Evolutionary conservation across 2,329 filamentous ascomycete species (phyloP).

Genomic region (Xylaria sp.): DNA sequence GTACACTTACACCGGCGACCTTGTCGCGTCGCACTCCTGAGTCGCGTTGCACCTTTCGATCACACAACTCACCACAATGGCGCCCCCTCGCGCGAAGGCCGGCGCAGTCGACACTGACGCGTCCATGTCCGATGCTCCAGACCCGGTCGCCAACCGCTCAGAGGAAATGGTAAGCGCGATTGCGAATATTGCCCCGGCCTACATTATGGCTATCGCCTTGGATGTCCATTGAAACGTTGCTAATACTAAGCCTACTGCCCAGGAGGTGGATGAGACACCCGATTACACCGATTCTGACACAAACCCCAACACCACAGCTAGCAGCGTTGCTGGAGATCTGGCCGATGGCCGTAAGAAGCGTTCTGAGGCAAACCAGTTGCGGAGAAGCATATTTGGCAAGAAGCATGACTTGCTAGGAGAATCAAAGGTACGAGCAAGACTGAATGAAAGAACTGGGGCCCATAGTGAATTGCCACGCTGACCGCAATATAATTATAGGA

Average conservation of each 20-base stretch:
- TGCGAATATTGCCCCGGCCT: background rate
- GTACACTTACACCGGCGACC: background rate
- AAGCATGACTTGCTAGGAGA: constrained; percentile 92
- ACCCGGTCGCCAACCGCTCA: constrained; percentile 41
- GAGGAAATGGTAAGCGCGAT: constrained; percentile 54
- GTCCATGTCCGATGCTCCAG: constrained; percentile 64
- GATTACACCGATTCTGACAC: constrained; percentile 70
- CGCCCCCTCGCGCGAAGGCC: constrained; percentile 55
- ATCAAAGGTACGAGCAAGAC: constrained; percentile 70
- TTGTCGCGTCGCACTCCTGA: constrained; percentile 48
- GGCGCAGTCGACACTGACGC: constrained; percentile 61
- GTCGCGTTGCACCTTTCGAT: constrained; percentile 56
- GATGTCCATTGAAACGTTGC: background rate
- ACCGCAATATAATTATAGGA: constrained; percentile 53
- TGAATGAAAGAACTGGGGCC: constrained; percentile 4
- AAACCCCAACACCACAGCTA: constrained; percentile 72
- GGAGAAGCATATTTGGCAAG: constrained; percentile 90
- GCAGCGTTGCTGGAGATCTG: constrained; percentile 79
- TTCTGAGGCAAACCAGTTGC: constrained; percentile 84
- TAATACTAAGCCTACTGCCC: constrained; percentile 13
- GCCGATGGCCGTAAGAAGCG: constrained; percentile 82
- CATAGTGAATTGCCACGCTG: constrained; percentile 13
- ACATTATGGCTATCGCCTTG: background rate
- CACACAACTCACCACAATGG: constrained; percentile 45
- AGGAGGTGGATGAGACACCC: constrained; percentile 67